Evolutionary conservation across 2,329 filamentous ascomycete genomes (phyloP), one percentile per base, ranked within the genome.

Genomic region (Tolypocladium ovalisporum): DNA sequence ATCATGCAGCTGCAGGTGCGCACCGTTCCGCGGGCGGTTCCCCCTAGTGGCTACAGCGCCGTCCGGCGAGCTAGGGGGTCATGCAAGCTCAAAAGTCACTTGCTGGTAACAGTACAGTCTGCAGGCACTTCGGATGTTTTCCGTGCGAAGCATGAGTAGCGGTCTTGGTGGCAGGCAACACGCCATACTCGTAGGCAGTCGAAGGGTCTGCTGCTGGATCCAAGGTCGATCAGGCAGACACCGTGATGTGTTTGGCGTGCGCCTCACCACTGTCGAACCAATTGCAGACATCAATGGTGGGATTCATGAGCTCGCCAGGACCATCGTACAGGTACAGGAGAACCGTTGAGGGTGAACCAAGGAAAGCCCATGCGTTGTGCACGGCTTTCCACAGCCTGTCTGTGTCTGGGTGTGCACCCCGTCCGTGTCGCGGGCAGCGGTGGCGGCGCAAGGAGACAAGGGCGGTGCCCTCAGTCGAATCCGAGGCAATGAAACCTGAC

Each of bases 1-100:
- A 69, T 68, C 61, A 66, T 67, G 64, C 69, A 67, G 62, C 66
- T 70, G 68, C 66, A 71, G 58, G 66, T 66, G 67, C 68, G 70
- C 66, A 67, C 67, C 68, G 68, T 68, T 68, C 67, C 68, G 68
- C 63, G 29, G 53, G 29, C 39, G 53, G 53, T n/a, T 35, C 53
- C 17, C 53, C 10, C 37, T 42, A 44, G 53, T 34, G 37, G 53
- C 52, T 27, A 37, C 52, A 15, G 24, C 27, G 27, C 36, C 17
- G 53, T 22, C n/a, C 29, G 53, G 24, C 37, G 27, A 19, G 27
- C 37, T 32, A 32, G 35, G 19, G 22, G 44, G 44, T 29, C 24
- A 19, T 13, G 40, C 24, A 27, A 27, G 40, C 42, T 27, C 42
- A 29, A 47, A 47, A 29, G 24, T 4, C 44, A 47, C 44, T 47